These are phyloP conservation scores for Tulasnella sp. DNA, from an alignment of 768 basidiomycete species.

Conservation along the genomic window DNA sequence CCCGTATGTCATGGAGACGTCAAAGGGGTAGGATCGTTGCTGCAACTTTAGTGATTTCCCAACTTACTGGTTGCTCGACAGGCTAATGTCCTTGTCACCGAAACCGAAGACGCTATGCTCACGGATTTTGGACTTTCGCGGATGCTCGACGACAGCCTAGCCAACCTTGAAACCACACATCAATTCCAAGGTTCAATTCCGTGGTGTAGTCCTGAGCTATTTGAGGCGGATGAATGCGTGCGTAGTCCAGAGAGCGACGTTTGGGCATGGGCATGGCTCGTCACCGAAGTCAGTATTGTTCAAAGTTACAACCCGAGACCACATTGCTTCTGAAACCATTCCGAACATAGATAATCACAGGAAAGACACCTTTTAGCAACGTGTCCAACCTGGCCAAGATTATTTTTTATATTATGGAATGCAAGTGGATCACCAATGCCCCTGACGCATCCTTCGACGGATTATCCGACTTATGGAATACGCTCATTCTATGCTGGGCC, in stretches of 20 bases:
- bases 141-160: conserved; percentile 9
- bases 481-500: background rate
- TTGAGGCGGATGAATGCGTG: background rate
- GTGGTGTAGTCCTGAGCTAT: conserved; percentile 15
- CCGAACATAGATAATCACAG: background rate
- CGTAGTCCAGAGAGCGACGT: conserved; percentile 9
- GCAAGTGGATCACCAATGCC: background rate
- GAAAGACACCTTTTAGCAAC: conserved; percentile 9
- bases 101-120: background rate
- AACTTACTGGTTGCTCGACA: background rate
- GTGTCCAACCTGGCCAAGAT: background rate
- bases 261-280: conserved; percentile 24
- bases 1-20: conserved; percentile 25
- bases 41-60: background rate
- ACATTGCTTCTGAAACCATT: background rate
- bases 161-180: background rate
- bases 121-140: conserved; percentile 20
- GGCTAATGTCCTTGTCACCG: conserved; percentile 27
- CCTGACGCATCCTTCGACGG: background rate
- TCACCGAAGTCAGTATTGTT: background rate
- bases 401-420: background rate
- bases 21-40: background rate
- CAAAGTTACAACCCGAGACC: background rate
- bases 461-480: background rate
- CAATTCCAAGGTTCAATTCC: conserved; percentile 16